Evolutionary conservation across 306 rosid genomes (phyloP), one percentile per base, ranked within the genome.

Genomic region (Medicago ruthenica): DNA sequence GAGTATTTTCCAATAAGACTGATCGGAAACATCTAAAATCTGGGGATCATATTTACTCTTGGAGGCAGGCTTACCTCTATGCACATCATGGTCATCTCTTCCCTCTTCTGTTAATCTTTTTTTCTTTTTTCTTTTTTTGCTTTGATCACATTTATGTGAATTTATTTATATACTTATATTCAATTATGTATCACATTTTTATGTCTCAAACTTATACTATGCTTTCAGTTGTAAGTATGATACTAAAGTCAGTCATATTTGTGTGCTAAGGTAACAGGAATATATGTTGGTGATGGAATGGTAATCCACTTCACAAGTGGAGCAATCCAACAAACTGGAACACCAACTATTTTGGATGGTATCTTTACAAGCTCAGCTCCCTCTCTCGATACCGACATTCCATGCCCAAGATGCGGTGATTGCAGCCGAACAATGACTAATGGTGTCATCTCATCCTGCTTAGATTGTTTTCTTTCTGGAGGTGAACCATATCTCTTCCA

Each of bases 1-100:
- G 93, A 55, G 18, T 90, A 75, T 66, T 90, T 14, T 90, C 90
- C 5, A 89, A 90, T 70, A 87, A 84, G 87, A 81, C 87, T 71
- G 70, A 81, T 6, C 18, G 76, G 84, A 76, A 81, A 14, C 50
- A 81, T 34, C 59, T 93, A 79, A 85, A 81, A 53, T 82, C 91
- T 2, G 97, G 92, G 0, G 92, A 93, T 86, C 98, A 93, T 53
- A 85, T 93, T 37, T 89, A 93, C 79, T 88, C 98, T 1, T 93
- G 98, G 97, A 88, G 91, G 44, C 76, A 58, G 69, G 89, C 88
- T 60, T 89, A 89, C 79, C 24, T 91, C 71, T 88, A 80, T 62
- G 87, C 98, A 24, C 96, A 93, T 82, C 97, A 93, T 64, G 97
- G 96, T 91, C 75, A 79, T 71, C 44, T 65, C 54, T 72, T 51